Evolutionary conservation across 1,139 yeast genomes (phyloP).

Genomic region (Sugiyamaella xylanicola): DNA sequence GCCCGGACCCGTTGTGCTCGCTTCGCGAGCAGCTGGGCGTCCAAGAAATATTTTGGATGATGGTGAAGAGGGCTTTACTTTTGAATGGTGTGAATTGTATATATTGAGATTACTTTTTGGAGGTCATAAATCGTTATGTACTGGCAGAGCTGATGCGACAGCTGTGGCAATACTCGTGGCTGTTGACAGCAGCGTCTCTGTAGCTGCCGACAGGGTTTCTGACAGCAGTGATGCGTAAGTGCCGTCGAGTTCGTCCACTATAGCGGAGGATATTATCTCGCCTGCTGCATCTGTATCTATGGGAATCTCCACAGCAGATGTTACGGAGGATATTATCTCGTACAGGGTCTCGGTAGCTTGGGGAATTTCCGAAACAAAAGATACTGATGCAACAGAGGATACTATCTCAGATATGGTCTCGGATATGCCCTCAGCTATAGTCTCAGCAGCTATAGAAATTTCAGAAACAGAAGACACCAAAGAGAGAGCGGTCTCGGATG

Average conservation of each 20-base stretch:
- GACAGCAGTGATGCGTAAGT: neutral
- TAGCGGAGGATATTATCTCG: neutral
- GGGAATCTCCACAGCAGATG: neutral
- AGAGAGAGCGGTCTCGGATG: no score
- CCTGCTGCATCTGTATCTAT: neutral
- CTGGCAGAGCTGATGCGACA: neutral
- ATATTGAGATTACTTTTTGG: no score
- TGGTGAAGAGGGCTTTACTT: neutral
- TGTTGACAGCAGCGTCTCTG: neutral
- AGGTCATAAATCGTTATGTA: conserved; percentile 10
- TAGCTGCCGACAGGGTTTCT: neutral
- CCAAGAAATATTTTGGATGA: neutral
- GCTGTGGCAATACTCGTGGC: neutral
- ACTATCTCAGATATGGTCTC: no score
- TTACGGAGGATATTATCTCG: neutral
- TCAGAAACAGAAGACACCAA: neutral
- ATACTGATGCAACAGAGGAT: neutral
- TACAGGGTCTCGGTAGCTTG: neutral
- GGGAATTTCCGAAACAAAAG: neutral
- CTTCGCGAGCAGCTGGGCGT: neutral
- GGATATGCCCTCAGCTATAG: neutral
- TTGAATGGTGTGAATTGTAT: no score
- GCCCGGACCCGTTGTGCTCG: neutral
- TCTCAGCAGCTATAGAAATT: neutral
- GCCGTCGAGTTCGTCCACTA: neutral